These are phyloP conservation scores for Polyporus arcularius DNA, from an alignment of 768 basidiomycete species.

Conservation along the genomic window DNA sequence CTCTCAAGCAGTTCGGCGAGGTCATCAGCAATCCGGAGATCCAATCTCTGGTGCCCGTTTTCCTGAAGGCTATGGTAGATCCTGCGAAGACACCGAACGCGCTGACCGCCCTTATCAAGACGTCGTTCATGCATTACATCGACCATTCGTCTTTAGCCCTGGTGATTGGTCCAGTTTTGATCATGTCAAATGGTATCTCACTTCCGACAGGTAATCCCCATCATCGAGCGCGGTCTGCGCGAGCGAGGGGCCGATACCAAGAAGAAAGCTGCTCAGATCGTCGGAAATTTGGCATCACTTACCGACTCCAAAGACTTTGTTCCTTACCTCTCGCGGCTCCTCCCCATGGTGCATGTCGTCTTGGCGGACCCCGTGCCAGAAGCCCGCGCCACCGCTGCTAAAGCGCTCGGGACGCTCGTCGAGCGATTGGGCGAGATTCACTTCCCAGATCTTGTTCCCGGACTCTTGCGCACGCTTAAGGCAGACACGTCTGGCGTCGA, in stretches of 20 bases:
- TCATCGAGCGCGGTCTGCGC: slow-evolving; percentile 88
- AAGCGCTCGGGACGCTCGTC: slow-evolving; percentile 94
- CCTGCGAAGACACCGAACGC: slow-evolving; percentile 89
- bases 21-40: slow-evolving; percentile 98
- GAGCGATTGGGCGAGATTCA: slow-evolving; percentile 92
- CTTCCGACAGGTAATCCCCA: slow-evolving; percentile 76
- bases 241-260: slow-evolving; percentile 94
- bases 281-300: slow-evolving; percentile 92
- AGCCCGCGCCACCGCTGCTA: slow-evolving; percentile 95
- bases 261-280: slow-evolving; percentile 94
- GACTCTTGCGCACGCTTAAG: slow-evolving; percentile 82
- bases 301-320: slow-evolving; percentile 92
- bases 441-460: slow-evolving; percentile 96
- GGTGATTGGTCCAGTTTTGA: slow-evolving; percentile 43
- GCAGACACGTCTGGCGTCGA: slow-evolving; percentile 95
- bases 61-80: slow-evolving; percentile 95
- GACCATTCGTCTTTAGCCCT: slow-evolving; percentile 95
- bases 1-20: slow-evolving; percentile 96
- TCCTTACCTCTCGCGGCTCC: slow-evolving; percentile 85
- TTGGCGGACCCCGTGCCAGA: slow-evolving; percentile 97
- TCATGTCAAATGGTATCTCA: not conserved
- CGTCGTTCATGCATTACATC: slow-evolving; percentile 97
- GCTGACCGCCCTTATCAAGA: slow-evolving; percentile 83
- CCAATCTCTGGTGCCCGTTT: slow-evolving; percentile 81
- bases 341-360: slow-evolving; percentile 90